phyloP scores from a whole-genome alignment of 306 rosid genomes.

The Herpetospermum pedunculosum region DNA sequence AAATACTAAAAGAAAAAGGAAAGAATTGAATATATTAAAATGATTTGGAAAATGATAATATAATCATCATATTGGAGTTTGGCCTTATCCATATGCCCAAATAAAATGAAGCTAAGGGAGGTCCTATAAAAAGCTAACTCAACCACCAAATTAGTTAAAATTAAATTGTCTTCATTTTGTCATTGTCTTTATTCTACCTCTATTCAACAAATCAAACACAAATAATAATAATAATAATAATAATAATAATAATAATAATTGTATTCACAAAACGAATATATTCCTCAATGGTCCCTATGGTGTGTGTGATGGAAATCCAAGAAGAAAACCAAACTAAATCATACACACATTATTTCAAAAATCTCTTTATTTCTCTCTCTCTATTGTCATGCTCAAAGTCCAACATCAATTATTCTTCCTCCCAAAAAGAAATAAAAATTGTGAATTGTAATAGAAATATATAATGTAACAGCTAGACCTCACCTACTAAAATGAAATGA shows the following conservation, averaged over 20 bases:
- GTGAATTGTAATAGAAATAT: too few relatives aligned
- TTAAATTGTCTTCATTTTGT: not conserved
- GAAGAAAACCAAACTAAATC: not conserved
- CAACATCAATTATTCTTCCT: not conserved
- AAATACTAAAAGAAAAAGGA: not conserved
- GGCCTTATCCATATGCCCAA: not conserved
- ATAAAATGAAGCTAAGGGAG: not conserved
- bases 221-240: too few relatives aligned
- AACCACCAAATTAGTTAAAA: not conserved
- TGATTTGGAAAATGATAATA: not conserved
- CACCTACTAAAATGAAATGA: slow-evolving; percentile 5
- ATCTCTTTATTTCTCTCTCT: not conserved
- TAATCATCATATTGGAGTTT: not conserved
- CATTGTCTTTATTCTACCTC: not conserved
- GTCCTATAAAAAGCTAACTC: not conserved
- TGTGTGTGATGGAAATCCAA: not conserved
- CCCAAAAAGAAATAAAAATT: not conserved
- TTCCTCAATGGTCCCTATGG: not conserved
- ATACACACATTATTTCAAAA: not conserved
- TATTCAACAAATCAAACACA: not conserved
- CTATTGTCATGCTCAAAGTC: not conserved
- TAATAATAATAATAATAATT: too few relatives aligned
- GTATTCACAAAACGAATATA: not conserved
- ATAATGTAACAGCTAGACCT: slow-evolving; percentile 6
- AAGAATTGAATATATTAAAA: not conserved